phyloP scores from a whole-genome alignment of 2,329 filamentous ascomycete genomes.

The Fusarium lyarnte region DNA sequence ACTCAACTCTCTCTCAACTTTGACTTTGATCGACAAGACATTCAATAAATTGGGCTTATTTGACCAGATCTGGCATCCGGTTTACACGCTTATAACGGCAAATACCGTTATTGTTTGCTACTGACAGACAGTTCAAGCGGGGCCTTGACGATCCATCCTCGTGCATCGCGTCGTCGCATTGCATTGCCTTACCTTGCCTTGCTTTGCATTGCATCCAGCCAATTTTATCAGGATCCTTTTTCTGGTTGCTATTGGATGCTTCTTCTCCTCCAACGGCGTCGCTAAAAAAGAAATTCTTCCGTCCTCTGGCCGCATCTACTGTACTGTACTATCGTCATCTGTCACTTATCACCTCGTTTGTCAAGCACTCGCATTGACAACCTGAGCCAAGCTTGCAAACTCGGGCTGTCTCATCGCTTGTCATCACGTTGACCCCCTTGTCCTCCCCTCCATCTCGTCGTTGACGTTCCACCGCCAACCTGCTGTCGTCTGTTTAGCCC shows the following conservation, averaged over 20 bases:
- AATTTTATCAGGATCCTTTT: slow-evolving; percentile 1
- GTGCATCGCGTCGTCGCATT: slow-evolving; percentile 16
- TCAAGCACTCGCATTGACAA: slow-evolving; percentile 4
- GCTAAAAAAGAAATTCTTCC: slow-evolving; percentile 30
- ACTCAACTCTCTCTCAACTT: background rate
- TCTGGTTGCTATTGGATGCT: background rate
- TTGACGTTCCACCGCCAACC: slow-evolving; percentile 40
- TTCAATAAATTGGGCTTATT: background rate
- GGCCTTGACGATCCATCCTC: slow-evolving; percentile 19
- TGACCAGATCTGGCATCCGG: background rate
- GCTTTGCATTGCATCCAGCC: background rate
- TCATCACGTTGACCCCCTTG: slow-evolving; percentile 38
- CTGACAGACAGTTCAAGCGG: slow-evolving; percentile 31
- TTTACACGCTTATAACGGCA: background rate
- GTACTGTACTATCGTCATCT: background rate
- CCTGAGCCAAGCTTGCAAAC: slow-evolving; percentile 16
- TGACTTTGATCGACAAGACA: background rate
- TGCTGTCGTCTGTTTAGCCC: slow-evolving; percentile 41
- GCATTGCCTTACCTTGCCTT: background rate
- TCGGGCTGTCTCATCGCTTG: slow-evolving; percentile 36
- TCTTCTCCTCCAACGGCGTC: slow-evolving; percentile 1
- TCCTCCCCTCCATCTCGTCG: slow-evolving; percentile 39
- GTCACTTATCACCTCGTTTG: slow-evolving; percentile 1
- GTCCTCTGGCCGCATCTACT: background rate
- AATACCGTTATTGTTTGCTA: background rate